These are phyloP conservation scores for Serendipita vermifera DNA, from an alignment of 768 basidiomycete genomes.

Conservation along the genomic window DNA sequence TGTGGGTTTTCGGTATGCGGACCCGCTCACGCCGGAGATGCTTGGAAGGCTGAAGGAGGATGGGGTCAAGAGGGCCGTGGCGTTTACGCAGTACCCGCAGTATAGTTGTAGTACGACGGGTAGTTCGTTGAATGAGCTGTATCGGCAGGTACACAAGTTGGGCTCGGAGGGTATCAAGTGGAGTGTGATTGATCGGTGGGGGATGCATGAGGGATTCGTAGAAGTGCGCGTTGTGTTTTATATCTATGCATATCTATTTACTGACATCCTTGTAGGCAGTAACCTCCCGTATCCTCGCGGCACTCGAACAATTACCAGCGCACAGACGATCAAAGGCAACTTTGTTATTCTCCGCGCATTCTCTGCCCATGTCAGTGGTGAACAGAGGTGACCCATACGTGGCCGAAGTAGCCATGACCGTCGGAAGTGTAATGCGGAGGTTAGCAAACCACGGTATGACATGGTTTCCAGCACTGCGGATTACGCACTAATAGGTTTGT, in stretches of 20 bases:
- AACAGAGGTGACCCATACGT: slow-evolving; percentile 98
- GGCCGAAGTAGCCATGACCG: slow-evolving; percentile 87
- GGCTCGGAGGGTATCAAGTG: slow-evolving; percentile 64
- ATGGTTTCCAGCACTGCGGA: no score
- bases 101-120: slow-evolving; percentile 98
- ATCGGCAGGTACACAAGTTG: slow-evolving; percentile 36
- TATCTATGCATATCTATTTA: neutral
- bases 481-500: no score
- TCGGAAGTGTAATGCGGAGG: slow-evolving; percentile 84
- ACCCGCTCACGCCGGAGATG: slow-evolving; percentile 74
- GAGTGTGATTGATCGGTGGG: slow-evolving; percentile 99
- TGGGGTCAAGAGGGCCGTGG: slow-evolving; percentile 82
- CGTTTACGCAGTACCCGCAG: slow-evolving; percentile 97
- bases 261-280: slow-evolving; percentile 50
- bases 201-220: slow-evolving; percentile 85
- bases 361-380: slow-evolving; percentile 93
- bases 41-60: slow-evolving; percentile 75
- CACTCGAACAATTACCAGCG: slow-evolving; percentile 64
- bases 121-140: slow-evolving; percentile 91
- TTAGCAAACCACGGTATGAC: no score
- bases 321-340: slow-evolving; percentile 58
- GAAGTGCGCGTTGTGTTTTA: slow-evolving; percentile 56
- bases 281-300: slow-evolving; percentile 72
- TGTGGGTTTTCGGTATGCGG: slow-evolving; percentile 81
- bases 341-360: slow-evolving; percentile 92